Evolutionary conservation across 768 basidiomycete genomes (phyloP).

Genomic region (Tulasnella calospora): DNA sequence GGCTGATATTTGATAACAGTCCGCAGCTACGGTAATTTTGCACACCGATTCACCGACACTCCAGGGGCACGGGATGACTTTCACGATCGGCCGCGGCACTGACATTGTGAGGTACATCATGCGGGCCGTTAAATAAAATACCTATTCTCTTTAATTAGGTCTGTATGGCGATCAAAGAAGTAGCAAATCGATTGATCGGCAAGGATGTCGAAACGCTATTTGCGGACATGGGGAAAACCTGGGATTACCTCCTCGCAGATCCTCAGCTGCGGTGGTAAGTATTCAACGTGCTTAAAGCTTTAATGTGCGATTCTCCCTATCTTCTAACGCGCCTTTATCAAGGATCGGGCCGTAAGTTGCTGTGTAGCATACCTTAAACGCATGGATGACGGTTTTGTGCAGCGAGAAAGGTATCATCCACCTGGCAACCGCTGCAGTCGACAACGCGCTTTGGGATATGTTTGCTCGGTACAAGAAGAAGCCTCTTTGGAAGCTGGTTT

Average conservation of each 20-base stretch:
- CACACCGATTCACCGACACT: constrained; percentile 38
- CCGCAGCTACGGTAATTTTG: constrained; percentile 82
- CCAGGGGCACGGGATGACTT: constrained; percentile 33
- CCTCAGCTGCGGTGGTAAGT: constrained; percentile 41
- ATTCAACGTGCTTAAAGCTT: background rate
- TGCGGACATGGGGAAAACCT: constrained; percentile 41
- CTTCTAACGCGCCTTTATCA: background rate
- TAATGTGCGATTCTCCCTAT: background rate
- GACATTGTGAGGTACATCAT: constrained; percentile 41
- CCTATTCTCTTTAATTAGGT: background rate
- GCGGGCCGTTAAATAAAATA: background rate
- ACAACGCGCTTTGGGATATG: constrained; percentile 32
- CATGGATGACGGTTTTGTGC: background rate
- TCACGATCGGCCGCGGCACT: constrained; percentile 41
- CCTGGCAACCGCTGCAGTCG: constrained; percentile 29
- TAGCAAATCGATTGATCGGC: constrained; percentile 41
- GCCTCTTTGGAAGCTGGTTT: constrained; percentile 32
- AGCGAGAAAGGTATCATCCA: constrained; percentile 31
- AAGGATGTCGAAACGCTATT: constrained; percentile 40
- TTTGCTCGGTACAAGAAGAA: constrained; percentile 27
- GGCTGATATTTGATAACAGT: constrained; percentile 36
- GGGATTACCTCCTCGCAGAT: constrained; percentile 40
- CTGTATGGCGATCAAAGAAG: constrained; percentile 31
- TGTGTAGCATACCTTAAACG: background rate
- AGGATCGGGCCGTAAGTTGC: constrained; percentile 19